Evolutionary conservation across 345 rosid species (phyloP), one percentile per base, ranked within the genome.

Genomic region (Iberis pinnata): DNA sequence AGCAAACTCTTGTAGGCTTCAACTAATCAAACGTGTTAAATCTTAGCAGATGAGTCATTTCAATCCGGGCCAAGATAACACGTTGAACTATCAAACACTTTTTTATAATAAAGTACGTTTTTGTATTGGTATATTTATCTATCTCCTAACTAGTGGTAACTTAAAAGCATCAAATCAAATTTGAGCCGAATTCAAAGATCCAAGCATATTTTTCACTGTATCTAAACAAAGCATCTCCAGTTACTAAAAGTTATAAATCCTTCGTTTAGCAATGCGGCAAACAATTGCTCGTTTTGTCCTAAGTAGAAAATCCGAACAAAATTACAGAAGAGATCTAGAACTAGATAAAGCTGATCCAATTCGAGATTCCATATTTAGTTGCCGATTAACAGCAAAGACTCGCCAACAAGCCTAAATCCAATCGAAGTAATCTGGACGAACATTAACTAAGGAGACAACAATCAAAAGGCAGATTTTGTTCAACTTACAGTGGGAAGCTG

Each of bases 401-500:
- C n/a, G 24, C n/a, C 11, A 6, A 11, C 16, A 31, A 2, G 47
- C 49, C 56, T 11, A 57, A 62, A 35, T 25, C 58, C 40, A n/a
- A n/a, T n/a, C n/a, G n/a, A n/a, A n/a, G n/a, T n/a, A n/a, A n/a
- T n/a, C n/a, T n/a, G n/a, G 40, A 54, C 38, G 12, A 25, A 45
- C 38, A 25, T 32, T 8, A 8, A 41, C 27, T 5, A 2, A 29
- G 10, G 8, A 29, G 10, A 29, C 6, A 36, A n/a, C 7, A 36
- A 3, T 19, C 6, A 6, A 18, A 49, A n/a, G n/a, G n/a, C 8
- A 20, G 9, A 14, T 0, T 35, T 16, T 20, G 18, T 33, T 8
- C 6, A 31, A 56, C 72, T 53, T 71, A 92, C 98, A 25, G 89
- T 86, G 14, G 99, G 81, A 56, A 93, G 95, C 70, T 88, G 99